Evolutionary conservation across 2,329 filamentous ascomycete genomes (phyloP).

Genomic region (Stachybotrys elegans): DNA sequence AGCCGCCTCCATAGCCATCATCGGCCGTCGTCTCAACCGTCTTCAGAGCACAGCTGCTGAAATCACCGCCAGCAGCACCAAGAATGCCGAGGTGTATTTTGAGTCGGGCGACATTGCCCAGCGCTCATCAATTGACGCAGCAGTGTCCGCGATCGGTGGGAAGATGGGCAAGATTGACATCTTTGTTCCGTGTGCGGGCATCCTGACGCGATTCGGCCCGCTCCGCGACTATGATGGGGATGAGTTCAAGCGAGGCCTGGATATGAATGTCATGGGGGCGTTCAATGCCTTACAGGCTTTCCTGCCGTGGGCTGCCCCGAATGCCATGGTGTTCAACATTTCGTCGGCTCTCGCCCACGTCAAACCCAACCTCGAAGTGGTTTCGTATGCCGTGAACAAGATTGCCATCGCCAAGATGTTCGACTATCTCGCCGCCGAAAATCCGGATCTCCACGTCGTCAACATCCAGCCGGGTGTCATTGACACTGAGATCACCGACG

Average conservation of each 20-base stretch:
- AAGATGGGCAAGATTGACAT: conserved; percentile 24
- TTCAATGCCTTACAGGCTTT: conserved; percentile 21
- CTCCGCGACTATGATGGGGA: not conserved
- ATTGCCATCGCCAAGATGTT: conserved; percentile 27
- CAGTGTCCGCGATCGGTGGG: conserved; percentile 3
- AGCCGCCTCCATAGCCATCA: conserved; percentile 29
- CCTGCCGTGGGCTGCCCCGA: conserved; percentile 7
- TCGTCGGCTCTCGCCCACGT: conserved; percentile 15
- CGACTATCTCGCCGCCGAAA: conserved; percentile 27
- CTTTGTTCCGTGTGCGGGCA: conserved; percentile 20
- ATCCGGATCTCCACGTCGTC: conserved; percentile 30
- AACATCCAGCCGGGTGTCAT: conserved; percentile 36
- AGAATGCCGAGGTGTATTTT: conserved; percentile 35
- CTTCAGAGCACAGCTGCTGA: conserved; percentile 18
- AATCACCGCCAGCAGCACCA: conserved; percentile 45
- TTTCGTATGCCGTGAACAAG: conserved; percentile 29
- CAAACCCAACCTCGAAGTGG: conserved; percentile 9
- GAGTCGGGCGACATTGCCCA: conserved; percentile 23
- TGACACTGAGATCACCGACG: conserved; percentile 24
- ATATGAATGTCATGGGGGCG: conserved; percentile 16
- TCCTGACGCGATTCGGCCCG: not conserved
- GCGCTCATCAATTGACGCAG: not conserved
- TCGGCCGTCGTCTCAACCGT: conserved; percentile 26
- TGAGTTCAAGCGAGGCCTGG: conserved; percentile 9
- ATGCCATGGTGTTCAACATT: conserved; percentile 15